phyloP scores from a whole-genome alignment of 2,329 filamentous ascomycete species.

The Aspergillus fijiensis region DNA sequence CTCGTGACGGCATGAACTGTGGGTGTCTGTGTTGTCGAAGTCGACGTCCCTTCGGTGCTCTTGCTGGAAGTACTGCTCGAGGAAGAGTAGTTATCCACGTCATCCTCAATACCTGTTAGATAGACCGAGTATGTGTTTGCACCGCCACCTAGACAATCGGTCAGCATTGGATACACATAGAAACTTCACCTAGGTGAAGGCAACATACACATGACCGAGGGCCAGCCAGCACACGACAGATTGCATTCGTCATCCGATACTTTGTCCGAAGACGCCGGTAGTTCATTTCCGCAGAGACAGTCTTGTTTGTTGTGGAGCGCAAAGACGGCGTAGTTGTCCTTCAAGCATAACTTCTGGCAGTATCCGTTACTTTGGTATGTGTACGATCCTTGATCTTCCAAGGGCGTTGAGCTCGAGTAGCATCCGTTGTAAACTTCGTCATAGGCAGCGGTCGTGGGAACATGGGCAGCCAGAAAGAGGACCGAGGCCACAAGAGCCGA shows the following conservation, averaged over 20 bases:
- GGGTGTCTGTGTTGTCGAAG: conserved; percentile 25
- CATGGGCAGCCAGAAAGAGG: conserved; percentile 26
- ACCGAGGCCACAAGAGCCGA: conserved; percentile 27
- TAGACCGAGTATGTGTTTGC: conserved; percentile 52
- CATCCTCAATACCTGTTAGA: conserved; percentile 49
- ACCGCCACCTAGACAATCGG: conserved; percentile 56
- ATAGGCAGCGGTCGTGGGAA: conserved; percentile 23
- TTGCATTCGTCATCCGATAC: conserved; percentile 63
- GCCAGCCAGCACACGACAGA: conserved; percentile 64
- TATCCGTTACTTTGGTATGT: conserved; percentile 56
- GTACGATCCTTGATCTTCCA: conserved; percentile 50
- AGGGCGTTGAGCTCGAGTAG: conserved; percentile 49
- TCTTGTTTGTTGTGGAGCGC: conserved; percentile 60
- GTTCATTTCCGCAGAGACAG: conserved; percentile 71
- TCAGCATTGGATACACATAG: conserved; percentile 7
- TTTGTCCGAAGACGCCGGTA: conserved; percentile 60
- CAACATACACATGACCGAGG: conserved; percentile 62
- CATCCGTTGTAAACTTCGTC: conserved; percentile 46
- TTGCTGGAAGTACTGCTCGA: conserved; percentile 25
- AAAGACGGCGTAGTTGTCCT: conserved; percentile 56
- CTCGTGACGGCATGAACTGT: conserved; percentile 18
- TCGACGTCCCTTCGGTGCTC: conserved; percentile 46
- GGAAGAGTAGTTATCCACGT: conserved; percentile 33
- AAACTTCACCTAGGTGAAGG: neutral
- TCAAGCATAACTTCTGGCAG: conserved; percentile 54